Base-by-base conservation (phyloP, 163 green algal genomes). In the Chlorella variabilis region DNA sequence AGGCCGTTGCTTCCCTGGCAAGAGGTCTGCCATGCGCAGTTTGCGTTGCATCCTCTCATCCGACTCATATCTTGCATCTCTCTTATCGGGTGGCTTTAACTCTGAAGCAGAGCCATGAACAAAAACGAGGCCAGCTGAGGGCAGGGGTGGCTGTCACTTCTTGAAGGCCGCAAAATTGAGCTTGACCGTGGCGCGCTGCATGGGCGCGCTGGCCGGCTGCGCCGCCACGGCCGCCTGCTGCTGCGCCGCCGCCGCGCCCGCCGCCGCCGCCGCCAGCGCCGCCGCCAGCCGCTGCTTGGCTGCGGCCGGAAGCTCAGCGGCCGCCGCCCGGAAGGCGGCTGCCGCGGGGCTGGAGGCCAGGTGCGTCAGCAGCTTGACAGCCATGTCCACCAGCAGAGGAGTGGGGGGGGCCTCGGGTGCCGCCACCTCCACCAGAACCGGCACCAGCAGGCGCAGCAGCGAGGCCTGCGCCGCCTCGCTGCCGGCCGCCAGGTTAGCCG, bases 361-460 rank as follows among this genome's bases (percentile, higher is more conserved):
- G 0, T 83, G 74, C 1, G 88, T 91, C 15, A 95, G 81, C 59
- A 93, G 79, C 81, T 87, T 89, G 39, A 92, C 59, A 0, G 91
- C 89, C 71, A 90, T 80, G 45, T 91, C 89, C 1, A 73, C 31
- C 29, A 95, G 86, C 29, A 86, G 49, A 15, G 80, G 45, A 31
- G 45, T 54, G 29, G 31, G 23, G 15, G 45, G 29, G 3, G 33
- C 56, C 25, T 23, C 1, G 0, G 87, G 88, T 4, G 78, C 78
- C 27, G 84, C 84, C 39, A 83, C 80, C 34, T 91, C 78, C 8
- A 94, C 67, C 49, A 94, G 84, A 31, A 92, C 36, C 0, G 87
- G 84, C 59, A 94, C 86, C 70, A 94, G 58, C 45, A 93, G 78
- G 20, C 83, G 75, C 77, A 92, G 78, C 6, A 89, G 66, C 21